These are phyloP conservation scores for Neurospora tetrasperma DNA, from an alignment of 495 filamentous ascomycete species.

Conservation along the genomic window DNA sequence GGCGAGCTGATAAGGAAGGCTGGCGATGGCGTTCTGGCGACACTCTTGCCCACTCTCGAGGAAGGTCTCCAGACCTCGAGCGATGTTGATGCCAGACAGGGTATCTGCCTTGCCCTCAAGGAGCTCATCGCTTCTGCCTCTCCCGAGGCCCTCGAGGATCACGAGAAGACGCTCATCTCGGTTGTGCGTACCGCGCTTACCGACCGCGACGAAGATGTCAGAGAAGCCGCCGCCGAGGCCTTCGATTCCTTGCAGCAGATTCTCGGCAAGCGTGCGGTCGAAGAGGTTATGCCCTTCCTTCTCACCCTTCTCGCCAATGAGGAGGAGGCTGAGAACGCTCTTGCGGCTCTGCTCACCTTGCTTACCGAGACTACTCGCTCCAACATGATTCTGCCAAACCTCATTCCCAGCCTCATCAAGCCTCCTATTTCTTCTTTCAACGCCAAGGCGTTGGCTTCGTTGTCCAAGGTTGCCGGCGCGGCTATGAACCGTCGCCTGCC, in stretches of 20 bases:
- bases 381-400: constrained; percentile 92
- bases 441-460: constrained; percentile 80
- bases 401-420: constrained; percentile 82
- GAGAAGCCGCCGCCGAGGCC: constrained; percentile 92
- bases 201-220: constrained; percentile 76
- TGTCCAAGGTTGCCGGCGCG: constrained; percentile 79
- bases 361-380: constrained; percentile 88
- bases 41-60: constrained; percentile 80
- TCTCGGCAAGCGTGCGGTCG: constrained; percentile 83
- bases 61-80: constrained; percentile 80
- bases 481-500: constrained; percentile 85
- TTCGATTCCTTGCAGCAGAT: constrained; percentile 92
- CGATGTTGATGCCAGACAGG: constrained; percentile 90
- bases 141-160: constrained; percentile 79
- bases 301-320: constrained; percentile 77
- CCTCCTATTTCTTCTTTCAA: constrained; percentile 93
- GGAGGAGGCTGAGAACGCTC: constrained; percentile 79
- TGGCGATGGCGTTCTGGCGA: constrained; percentile 84
- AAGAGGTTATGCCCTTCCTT: constrained; percentile 88
- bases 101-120: constrained; percentile 90
- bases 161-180: constrained; percentile 88
- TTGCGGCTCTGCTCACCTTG: constrained; percentile 83
- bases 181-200: constrained; percentile 90
- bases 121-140: constrained; percentile 92
- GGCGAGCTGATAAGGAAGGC: constrained; percentile 95